These are phyloP conservation scores for Monsonia emarginata DNA, from an alignment of 441 rosid genomes.

Conservation along the genomic window DNA sequence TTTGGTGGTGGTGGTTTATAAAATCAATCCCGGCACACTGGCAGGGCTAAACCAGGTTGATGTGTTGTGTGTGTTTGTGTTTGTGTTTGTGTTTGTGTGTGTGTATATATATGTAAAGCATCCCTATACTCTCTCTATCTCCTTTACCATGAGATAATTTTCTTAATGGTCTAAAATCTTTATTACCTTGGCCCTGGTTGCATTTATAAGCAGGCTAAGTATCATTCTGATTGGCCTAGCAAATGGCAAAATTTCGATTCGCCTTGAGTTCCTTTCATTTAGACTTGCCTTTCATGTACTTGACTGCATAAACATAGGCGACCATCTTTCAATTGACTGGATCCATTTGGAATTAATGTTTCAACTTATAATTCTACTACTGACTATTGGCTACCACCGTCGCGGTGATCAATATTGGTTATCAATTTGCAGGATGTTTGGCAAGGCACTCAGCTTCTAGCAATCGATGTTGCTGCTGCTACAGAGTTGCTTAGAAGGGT, in stretches of 20 bases:
- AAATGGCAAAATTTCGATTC: not conserved
- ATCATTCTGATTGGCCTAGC: not conserved
- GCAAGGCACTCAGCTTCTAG: conserved; percentile 98
- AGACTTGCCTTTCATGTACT: not conserved
- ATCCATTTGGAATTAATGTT: conserved; percentile 1
- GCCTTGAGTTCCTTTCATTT: not conserved
- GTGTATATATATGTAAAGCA: no score
- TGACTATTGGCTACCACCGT: conserved; percentile 1
- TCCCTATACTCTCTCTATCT: not conserved
- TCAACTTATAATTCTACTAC: conserved; percentile 8
- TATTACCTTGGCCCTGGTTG: not conserved
- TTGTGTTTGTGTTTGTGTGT: no score
- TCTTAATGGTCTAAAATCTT: not conserved
- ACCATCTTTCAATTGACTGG: not conserved
- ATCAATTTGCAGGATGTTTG: conserved; percentile 65
- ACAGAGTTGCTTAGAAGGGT: conserved; percentile 61
- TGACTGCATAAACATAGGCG: not conserved
- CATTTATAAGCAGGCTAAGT: not conserved
- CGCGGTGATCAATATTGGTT: conserved; percentile 2
- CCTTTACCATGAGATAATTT: not conserved
- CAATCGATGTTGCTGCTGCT: conserved; percentile 81
- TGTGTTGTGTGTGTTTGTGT: no score
- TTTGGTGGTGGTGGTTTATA: not conserved
- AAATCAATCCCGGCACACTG: no score
- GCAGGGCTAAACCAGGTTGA: not conserved